These are phyloP conservation scores for Tetracladium maxilliforme DNA, from an alignment of 2,329 filamentous ascomycete genomes.

Conservation along the genomic window DNA sequence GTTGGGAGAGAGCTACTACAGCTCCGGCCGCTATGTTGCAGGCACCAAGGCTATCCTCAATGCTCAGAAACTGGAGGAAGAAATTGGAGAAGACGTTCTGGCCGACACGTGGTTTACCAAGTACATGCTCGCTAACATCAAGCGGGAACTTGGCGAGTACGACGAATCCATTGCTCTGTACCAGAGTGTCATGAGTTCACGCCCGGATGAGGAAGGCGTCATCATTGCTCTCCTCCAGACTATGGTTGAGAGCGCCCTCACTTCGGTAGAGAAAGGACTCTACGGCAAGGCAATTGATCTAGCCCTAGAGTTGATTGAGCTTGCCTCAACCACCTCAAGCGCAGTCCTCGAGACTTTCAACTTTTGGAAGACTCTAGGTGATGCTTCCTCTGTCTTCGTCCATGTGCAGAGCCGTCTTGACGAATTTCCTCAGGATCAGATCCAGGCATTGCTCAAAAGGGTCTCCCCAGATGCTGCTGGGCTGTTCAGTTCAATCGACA, in stretches of 20 bases:
- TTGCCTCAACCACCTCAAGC: conserved; percentile 46
- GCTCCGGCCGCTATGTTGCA: conserved; percentile 85
- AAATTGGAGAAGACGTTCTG: conserved; percentile 32
- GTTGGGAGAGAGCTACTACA: conserved; percentile 93
- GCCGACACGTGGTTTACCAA: conserved; percentile 86
- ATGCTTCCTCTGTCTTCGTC: conserved; percentile 75
- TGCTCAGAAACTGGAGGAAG: conserved; percentile 60
- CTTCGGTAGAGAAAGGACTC: conserved; percentile 65
- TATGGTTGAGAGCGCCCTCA: conserved; percentile 66
- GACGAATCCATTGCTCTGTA: conserved; percentile 72
- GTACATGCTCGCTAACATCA: conserved; percentile 93
- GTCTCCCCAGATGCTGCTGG: conserved; percentile 10
- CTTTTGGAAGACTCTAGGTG: conserved; percentile 84
- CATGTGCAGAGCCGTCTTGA: conserved; percentile 54
- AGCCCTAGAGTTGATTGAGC: conserved; percentile 52
- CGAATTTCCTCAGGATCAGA: conserved; percentile 43
- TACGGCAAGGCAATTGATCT: conserved; percentile 71
- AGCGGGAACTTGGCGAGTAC: conserved; percentile 80
- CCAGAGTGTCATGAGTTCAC: conserved; percentile 51
- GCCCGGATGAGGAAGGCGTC: conserved; percentile 70
- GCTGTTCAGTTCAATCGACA: background rate
- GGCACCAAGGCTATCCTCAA: conserved; percentile 82
- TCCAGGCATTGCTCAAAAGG: conserved; percentile 43
- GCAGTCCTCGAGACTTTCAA: conserved; percentile 66
- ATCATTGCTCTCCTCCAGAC: conserved; percentile 80